These are phyloP conservation scores for Tulasnella sp. DNA, from an alignment of 768 basidiomycete species.

Conservation along the genomic window DNA sequence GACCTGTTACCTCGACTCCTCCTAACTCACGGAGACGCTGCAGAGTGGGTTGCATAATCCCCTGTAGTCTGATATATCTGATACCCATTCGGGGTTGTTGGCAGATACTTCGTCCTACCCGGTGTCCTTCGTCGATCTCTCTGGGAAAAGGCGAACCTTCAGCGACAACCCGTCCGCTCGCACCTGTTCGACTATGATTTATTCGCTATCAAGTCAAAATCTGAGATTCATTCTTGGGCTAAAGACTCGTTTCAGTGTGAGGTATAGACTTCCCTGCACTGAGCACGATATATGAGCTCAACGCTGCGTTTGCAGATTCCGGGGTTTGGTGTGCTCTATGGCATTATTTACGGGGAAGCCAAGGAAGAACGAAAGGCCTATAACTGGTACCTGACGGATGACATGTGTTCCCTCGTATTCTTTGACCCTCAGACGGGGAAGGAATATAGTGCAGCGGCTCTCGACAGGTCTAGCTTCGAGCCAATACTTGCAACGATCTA, in stretches of 20 bases:
- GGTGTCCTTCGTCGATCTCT: not conserved
- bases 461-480: not conserved
- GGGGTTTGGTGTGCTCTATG: too few species aligned
- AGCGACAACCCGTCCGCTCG: not conserved
- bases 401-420: not conserved
- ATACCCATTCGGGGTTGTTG: not conserved
- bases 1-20: not conserved
- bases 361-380: too few species aligned
- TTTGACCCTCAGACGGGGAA: not conserved
- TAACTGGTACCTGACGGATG: not conserved
- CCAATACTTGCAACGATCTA: not conserved
- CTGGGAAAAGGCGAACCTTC: not conserved
- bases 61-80: not conserved
- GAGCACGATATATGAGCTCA: too few species aligned
- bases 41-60: not conserved
- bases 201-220: not conserved
- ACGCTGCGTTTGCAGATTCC: too few species aligned
- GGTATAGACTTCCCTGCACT: not conserved
- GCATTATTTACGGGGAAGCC: too few species aligned
- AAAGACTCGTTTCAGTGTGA: not conserved
- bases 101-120: constrained; percentile 13
- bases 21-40: not conserved
- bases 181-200: not conserved
- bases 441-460: not conserved
- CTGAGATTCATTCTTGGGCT: not conserved